Percentiles rank a stretch among this genome's conserved stretches.
Evolutionary conservation across 108 stramenopile species (phyloP).

Genomic region (Cylindrotheca fusiformis): DNA sequence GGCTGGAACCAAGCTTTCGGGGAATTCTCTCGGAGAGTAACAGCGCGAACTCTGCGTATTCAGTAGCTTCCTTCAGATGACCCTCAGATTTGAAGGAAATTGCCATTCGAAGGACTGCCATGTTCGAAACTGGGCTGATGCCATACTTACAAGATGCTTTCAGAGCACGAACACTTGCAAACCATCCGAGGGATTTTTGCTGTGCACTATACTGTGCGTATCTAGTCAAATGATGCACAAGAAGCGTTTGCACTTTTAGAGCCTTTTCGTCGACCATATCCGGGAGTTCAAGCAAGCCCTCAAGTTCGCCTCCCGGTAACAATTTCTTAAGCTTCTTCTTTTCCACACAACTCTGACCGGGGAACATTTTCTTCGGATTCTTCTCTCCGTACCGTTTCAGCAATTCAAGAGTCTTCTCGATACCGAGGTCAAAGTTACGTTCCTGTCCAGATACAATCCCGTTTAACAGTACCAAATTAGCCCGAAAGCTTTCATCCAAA

Average conservation of each 20-base stretch:
- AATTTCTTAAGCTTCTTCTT: slow-evolving; percentile 7
- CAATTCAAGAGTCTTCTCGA: slow-evolving; percentile 15
- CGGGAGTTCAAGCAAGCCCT: slow-evolving; percentile 12
- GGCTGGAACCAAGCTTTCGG: slow-evolving; percentile 6
- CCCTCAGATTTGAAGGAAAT: slow-evolving; percentile 2
- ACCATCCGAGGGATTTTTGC: background rate
- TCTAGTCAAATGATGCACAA: slow-evolving; percentile 1
- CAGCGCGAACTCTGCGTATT: slow-evolving; percentile 15
- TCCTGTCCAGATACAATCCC: slow-evolving; percentile 9
- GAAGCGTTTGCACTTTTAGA: slow-evolving; percentile 1
- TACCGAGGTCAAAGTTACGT: slow-evolving; percentile 17
- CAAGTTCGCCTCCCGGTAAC: slow-evolving; percentile 15
- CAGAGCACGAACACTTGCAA: slow-evolving; percentile 11
- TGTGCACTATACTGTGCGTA: background rate
- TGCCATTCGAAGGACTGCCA: slow-evolving; percentile 5
- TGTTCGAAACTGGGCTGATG: slow-evolving; percentile 7
- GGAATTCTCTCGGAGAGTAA: slow-evolving; percentile 14
- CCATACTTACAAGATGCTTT: slow-evolving; percentile 13
- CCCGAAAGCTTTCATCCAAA: slow-evolving; percentile 36
- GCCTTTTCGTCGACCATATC: slow-evolving; percentile 21
- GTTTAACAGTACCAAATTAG: slow-evolving; percentile 9
- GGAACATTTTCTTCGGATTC: slow-evolving; percentile 23
- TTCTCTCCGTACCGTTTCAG: slow-evolving; percentile 28
- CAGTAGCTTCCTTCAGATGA: slow-evolving; percentile 9
- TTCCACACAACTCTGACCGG: slow-evolving; percentile 18